Evolutionary conservation across 2,329 filamentous ascomycete species (phyloP).

Genomic region (Fusarium albosuccineum): DNA sequence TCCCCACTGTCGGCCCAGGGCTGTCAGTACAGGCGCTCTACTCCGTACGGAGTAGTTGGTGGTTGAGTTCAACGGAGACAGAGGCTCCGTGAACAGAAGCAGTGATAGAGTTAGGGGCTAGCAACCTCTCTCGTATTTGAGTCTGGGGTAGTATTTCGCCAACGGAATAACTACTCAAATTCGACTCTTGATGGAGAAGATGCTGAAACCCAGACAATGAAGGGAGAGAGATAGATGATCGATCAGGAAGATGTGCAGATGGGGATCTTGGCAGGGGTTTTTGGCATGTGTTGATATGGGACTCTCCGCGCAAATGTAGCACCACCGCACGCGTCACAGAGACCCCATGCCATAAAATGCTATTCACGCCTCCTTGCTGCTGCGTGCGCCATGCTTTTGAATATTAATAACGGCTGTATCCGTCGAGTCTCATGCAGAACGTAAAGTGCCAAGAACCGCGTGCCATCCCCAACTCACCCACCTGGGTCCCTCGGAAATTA

Average conservation of each 20-base stretch:
- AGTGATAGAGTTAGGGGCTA: not conserved
- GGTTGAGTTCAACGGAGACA: not conserved
- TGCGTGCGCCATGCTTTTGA: not conserved
- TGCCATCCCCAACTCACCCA: not conserved
- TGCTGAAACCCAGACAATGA: not conserved
- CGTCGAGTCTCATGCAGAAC: slow-evolving; percentile 1
- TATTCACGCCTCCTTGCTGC: not conserved
- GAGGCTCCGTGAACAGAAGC: too few relatives aligned
- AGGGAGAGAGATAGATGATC: not conserved
- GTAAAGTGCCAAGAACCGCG: slow-evolving; percentile 4
- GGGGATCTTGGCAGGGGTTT: not conserved
- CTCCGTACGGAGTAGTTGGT: too few relatives aligned
- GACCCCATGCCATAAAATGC: not conserved
- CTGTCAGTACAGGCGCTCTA: not conserved
- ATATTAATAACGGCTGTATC: too few relatives aligned
- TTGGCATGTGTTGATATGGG: not conserved
- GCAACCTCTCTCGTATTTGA: not conserved
- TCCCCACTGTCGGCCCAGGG: not conserved
- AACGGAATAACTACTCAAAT: too few relatives aligned
- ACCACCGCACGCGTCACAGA: too few relatives aligned
- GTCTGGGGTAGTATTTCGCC: not conserved
- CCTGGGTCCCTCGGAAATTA: slow-evolving; percentile 39
- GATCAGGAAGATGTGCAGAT: not conserved
- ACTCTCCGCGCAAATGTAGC: too few relatives aligned
- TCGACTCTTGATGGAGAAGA: too few relatives aligned